Base-by-base conservation (phyloP, 2,329 filamentous ascomycete species). In the Fusarium floridanum region DNA sequence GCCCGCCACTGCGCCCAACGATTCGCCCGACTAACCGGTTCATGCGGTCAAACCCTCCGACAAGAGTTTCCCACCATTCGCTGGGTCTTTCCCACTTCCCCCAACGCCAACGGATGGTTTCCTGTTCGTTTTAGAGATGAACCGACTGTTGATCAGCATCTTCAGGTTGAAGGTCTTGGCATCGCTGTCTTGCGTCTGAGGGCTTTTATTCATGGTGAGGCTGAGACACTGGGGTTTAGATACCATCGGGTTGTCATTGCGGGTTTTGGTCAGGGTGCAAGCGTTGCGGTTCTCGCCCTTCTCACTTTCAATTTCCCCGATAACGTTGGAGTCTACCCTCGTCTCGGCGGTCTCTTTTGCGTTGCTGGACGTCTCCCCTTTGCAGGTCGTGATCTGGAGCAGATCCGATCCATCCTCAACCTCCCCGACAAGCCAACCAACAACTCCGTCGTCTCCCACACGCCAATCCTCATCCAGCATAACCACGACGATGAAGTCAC, bases 251-350 rank as follows among this genome's bases (percentile, higher is more conserved):
- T 88, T 37, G 78, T 87, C 6, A 76, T 88, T 7, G 84, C 83
- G 3, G 86, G 87, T 0, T 84, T 88, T 60, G 85, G 85, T 68
- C 84, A 86, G 79, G 86, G 86, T n/a, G 84, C 79, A 2, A 84
- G 85, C 1, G 84, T 84, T 6, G 78, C 80, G 22, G 74, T 81
- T 2, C 82, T 84, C 41, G 77, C 81, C 4, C 72, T 86, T 2
- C 77, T 86, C 41, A 83, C 81, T 61, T 67, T 86, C 16, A 66
- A 74, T 2, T 48, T 81, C 1, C 78, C 77, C 41, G 0, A 65
- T 29, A 17, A 27, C 2, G 39, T 22, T 16, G 20, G 45, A 5
- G 20, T 56, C 20, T 55, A 55, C 8, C 48, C 45, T 7, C 36
- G 75, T 1, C 70, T 81, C 0, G 79, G 72, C 1, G 84, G 80